phyloP scores from a whole-genome alignment of 1,284 basidiomycete species.

The Trametes hirsuta region DNA sequence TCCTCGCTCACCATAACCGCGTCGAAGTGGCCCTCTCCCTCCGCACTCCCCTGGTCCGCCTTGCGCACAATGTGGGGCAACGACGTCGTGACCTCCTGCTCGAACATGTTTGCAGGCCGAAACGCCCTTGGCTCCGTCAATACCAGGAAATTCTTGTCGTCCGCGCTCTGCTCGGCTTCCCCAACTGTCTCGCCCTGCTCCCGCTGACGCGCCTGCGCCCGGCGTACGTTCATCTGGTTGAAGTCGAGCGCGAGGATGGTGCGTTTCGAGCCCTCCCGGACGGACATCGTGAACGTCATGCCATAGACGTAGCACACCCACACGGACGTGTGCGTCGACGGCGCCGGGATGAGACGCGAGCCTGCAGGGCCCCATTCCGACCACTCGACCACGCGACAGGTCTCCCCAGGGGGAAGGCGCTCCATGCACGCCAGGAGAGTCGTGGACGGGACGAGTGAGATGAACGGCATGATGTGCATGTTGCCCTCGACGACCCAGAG shows the following conservation, averaged over 20 bases:
- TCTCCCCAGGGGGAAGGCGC: constrained; percentile 24
- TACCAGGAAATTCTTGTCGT: neutral
- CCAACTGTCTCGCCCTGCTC: constrained; percentile 2
- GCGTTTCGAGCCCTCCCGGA: constrained; percentile 17
- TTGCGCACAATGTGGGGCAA: constrained; percentile 46
- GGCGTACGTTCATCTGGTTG: constrained; percentile 47
- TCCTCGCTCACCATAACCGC: constrained; percentile 60
- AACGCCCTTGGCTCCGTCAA: constrained; percentile 28
- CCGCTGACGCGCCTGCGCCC: constrained; percentile 12
- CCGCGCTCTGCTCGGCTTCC: neutral
- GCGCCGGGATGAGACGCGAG: constrained; percentile 44
- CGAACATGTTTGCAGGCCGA: constrained; percentile 36
- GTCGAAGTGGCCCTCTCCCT: constrained; percentile 28
- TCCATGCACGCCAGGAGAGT: constrained; percentile 44
- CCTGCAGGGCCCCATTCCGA: constrained; percentile 53
- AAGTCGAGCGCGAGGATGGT: constrained; percentile 48
- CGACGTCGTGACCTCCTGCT: constrained; percentile 43
- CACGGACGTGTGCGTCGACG: constrained; percentile 38
- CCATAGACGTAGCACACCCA: constrained; percentile 69
- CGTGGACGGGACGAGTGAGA: constrained; percentile 52
- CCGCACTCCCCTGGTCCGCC: constrained; percentile 17
- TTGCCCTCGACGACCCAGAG: constrained; percentile 38
- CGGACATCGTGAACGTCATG: constrained; percentile 44
- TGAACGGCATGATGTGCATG: constrained; percentile 34
- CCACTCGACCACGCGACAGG: constrained; percentile 45